phyloP scores from a whole-genome alignment of 2,329 filamentous ascomycete genomes.

The Apiospora arundinis region DNA sequence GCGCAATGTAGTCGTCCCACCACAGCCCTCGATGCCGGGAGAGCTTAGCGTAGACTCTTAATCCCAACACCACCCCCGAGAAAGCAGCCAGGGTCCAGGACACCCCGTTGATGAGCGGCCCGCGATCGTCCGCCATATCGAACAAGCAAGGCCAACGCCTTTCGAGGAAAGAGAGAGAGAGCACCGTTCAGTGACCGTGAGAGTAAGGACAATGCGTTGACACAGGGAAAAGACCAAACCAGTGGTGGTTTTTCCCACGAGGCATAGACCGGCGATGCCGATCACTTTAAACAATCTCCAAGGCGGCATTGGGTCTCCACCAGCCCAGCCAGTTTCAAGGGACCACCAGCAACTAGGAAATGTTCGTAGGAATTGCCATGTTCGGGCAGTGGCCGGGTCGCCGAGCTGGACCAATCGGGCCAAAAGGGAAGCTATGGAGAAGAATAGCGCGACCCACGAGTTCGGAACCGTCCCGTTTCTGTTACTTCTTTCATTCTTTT shows the following conservation, averaged over 20 bases:
- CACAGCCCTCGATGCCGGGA: constrained; percentile 20
- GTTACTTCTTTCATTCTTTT: no score
- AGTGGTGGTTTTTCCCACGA: not conserved
- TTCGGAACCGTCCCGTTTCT: no score
- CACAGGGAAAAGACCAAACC: not conserved
- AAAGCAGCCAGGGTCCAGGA: constrained; percentile 21
- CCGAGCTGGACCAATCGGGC: not conserved
- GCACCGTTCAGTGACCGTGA: not conserved
- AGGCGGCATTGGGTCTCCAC: not conserved
- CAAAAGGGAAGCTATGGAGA: not conserved
- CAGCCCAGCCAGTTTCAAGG: not conserved
- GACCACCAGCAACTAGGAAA: not conserved
- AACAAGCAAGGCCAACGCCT: not conserved
- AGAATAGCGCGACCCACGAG: not conserved
- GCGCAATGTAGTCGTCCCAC: constrained; percentile 24
- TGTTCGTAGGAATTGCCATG: not conserved
- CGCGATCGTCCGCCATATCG: not conserved
- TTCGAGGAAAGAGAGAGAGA: not conserved
- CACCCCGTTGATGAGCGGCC: constrained; percentile 21
- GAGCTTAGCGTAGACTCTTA: constrained; percentile 21
- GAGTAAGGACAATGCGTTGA: not conserved
- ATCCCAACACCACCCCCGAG: constrained; percentile 9
- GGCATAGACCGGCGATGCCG: not conserved
- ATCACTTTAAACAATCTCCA: not conserved
- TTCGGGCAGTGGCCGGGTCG: not conserved